Conservation (phyloP, 2,329 filamentous ascomycete genomes). For the Alternaria arbusti region DNA sequence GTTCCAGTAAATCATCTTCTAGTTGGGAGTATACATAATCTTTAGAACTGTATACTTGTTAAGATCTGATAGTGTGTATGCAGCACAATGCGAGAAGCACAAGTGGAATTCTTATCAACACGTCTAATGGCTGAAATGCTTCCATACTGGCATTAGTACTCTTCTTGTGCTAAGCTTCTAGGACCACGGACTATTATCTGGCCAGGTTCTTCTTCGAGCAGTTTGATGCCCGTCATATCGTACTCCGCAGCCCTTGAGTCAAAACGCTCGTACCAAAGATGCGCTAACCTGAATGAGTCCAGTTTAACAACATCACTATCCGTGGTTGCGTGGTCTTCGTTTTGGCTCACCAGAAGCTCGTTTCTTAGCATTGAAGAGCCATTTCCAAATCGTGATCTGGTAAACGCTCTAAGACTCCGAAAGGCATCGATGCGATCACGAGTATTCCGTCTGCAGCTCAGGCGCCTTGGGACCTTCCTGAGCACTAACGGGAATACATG, state of each 20-base stretch:
- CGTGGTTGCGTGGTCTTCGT: neutral
- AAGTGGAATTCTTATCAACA: neutral
- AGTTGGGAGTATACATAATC: neutral
- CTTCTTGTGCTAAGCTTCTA: neutral
- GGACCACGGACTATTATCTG: neutral
- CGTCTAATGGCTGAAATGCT: neutral
- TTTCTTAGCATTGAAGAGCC: neutral
- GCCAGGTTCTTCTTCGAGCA: neutral
- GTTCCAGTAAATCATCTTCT: neutral
- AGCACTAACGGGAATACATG: neutral
- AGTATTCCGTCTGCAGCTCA: neutral
- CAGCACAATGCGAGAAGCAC: neutral
- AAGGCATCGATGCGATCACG: neutral
- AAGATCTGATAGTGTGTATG: neutral
- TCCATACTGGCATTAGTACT: neutral
- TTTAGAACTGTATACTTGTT: neutral
- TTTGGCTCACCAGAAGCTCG: neutral
- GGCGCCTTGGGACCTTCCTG: neutral
- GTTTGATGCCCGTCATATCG: neutral
- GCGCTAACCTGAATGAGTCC: neutral
- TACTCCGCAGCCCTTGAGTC: neutral
- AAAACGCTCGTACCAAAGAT: neutral
- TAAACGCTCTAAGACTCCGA: neutral
- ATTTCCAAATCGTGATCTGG: neutral
- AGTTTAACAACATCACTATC: neutral